Conservation (phyloP, 345 rosid species). For the Salix arbutifolia region DNA sequence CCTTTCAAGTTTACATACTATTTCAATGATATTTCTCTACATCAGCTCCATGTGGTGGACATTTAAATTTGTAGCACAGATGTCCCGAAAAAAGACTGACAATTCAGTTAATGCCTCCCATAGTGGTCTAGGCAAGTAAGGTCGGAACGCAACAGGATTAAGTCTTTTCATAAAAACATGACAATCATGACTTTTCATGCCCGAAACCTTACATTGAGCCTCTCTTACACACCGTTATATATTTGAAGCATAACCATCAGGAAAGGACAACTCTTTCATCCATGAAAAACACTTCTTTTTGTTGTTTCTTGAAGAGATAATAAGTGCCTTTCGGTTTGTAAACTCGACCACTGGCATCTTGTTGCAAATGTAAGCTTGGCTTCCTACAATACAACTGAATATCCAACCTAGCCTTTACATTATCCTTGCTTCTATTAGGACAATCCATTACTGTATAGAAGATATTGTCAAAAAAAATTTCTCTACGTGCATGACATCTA, state of each 20-base stretch:
- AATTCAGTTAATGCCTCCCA: background rate
- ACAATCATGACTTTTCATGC: background rate
- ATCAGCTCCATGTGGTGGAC: background rate
- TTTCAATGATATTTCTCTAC: background rate
- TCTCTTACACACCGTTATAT: background rate
- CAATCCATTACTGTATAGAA: background rate
- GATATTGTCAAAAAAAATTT: background rate
- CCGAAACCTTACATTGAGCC: background rate
- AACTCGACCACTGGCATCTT: background rate
- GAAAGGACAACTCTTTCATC: background rate
- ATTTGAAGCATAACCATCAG: slow-evolving; percentile 1
- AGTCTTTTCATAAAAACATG: background rate
- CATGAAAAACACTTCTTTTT: too few species aligned
- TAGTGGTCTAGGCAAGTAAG: background rate
- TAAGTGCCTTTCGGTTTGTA: background rate
- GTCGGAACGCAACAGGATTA: background rate
- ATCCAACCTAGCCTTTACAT: background rate
- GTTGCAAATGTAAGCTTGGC: background rate
- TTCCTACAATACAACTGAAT: background rate
- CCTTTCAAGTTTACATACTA: background rate
- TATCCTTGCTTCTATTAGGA: background rate
- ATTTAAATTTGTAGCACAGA: background rate
- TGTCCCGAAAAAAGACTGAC: background rate
- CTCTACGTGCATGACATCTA: too few species aligned
- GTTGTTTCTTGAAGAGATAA: too few species aligned